Percentiles rank a stretch among this genome's conserved stretches.
Conservation (phyloP, 805 yeast genomes). For the Helenozyma rhizophorensis region DNA sequence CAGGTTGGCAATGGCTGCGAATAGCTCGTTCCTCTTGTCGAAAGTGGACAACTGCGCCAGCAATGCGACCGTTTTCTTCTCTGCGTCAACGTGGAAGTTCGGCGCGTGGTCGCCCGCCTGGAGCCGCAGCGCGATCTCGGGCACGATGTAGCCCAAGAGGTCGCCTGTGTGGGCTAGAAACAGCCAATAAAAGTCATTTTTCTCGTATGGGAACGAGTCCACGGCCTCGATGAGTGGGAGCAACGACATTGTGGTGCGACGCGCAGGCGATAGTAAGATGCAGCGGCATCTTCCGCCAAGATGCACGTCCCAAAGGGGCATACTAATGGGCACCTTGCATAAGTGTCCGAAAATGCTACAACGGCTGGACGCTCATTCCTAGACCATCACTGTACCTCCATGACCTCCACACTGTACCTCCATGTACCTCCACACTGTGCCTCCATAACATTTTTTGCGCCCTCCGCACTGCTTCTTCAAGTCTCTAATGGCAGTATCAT, state of each 20-base stretch:
- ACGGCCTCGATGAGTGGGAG: conserved; percentile 21
- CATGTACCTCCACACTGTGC: no score
- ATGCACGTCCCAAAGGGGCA: no score
- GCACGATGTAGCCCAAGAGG: conserved; percentile 26
- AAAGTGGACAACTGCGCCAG: conserved; percentile 20
- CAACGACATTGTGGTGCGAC: conserved; percentile 1
- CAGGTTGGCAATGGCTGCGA: conserved; percentile 39
- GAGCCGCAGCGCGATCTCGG: conserved; percentile 21
- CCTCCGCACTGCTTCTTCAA: no score
- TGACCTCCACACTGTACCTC: no score
- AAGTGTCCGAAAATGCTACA: no score
- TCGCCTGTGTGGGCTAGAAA: conserved; percentile 28
- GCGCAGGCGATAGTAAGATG: background rate
- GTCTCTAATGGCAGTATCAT: no score
- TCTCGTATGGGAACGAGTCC: conserved; percentile 28
- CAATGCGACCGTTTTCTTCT: conserved; percentile 1
- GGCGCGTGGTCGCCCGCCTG: background rate
- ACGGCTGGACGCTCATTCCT: no score
- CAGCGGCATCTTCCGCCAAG: background rate
- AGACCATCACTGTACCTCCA: no score
- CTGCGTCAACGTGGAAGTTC: conserved; percentile 1
- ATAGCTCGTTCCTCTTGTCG: conserved; percentile 36
- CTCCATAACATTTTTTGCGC: no score
- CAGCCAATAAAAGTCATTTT: conserved; percentile 15
- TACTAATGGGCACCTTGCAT: no score